These are phyloP conservation scores for Dactylonectria estremocensis DNA, from an alignment of 2,329 filamentous ascomycete species.

Conservation along the genomic window DNA sequence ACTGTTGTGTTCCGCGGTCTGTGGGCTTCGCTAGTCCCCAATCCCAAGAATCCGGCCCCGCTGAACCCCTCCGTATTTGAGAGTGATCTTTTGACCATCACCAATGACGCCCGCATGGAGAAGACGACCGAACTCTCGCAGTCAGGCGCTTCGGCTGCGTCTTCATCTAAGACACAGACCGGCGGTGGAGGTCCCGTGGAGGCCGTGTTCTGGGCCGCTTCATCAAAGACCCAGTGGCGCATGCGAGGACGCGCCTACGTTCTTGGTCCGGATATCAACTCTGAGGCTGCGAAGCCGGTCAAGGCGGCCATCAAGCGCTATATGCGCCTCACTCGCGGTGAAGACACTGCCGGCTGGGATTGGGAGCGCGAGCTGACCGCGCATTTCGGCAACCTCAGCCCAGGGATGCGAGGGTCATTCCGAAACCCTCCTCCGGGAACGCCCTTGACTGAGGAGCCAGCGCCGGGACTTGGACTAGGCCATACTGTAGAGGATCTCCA, in stretches of 20 bases:
- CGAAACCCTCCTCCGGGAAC: constrained; percentile 80
- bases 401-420: constrained; percentile 83
- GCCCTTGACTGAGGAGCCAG: constrained; percentile 67
- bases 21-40: constrained; percentile 81
- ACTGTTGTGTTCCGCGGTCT: constrained; percentile 90
- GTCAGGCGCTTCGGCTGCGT: constrained; percentile 54
- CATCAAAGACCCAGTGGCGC: constrained; percentile 85
- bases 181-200: constrained; percentile 83
- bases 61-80: constrained; percentile 79
- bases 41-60: constrained; percentile 80
- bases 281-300: constrained; percentile 60
- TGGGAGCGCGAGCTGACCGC: constrained; percentile 86
- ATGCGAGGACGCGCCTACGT: constrained; percentile 83
- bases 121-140: constrained; percentile 80
- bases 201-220: constrained; percentile 85
- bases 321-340: constrained; percentile 66
- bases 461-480: constrained; percentile 62
- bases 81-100: constrained; percentile 86
- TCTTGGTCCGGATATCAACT: constrained; percentile 78
- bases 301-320: constrained; percentile 72
- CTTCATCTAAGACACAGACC: constrained; percentile 52
- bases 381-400: constrained; percentile 91
- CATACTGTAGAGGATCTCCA: constrained; percentile 80
- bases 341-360: constrained; percentile 73
- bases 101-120: constrained; percentile 89